Evolutionary conservation across 2,329 filamentous ascomycete genomes (phyloP).

Genomic region (Emmonsiellopsis sp.): DNA sequence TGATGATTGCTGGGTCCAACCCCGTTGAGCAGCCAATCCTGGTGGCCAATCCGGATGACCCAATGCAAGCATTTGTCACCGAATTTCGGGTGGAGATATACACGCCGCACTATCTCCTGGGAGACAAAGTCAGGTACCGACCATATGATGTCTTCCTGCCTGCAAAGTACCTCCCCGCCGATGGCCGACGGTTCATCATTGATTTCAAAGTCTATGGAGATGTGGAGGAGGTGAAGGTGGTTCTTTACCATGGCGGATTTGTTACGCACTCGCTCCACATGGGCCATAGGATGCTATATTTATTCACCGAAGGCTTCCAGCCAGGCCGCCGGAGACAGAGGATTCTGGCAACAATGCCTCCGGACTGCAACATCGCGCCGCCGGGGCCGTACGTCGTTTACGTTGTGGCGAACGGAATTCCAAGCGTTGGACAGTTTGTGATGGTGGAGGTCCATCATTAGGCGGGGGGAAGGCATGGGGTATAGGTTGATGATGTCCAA

Average conservation of each 20-base stretch:
- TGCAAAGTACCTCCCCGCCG: constrained; percentile 33
- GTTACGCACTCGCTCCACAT: constrained; percentile 54
- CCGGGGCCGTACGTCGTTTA: constrained; percentile 54
- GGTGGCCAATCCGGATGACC: constrained; percentile 32
- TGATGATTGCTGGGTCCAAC: constrained; percentile 52
- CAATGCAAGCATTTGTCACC: constrained; percentile 39
- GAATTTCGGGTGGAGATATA: constrained; percentile 56
- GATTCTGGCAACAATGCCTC: constrained; percentile 45
- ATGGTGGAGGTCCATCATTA: constrained; percentile 10
- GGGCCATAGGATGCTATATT: constrained; percentile 48
- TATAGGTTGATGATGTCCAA: no score
- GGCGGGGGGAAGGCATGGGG: background rate
- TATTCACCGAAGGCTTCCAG: constrained; percentile 43
- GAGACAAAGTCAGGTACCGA: constrained; percentile 38
- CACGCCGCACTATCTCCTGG: constrained; percentile 50
- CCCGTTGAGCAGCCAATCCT: constrained; percentile 50
- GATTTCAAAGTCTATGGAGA: constrained; percentile 36
- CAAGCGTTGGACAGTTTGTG: constrained; percentile 44
- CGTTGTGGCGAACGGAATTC: constrained; percentile 47
- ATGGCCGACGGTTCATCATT: constrained; percentile 38
- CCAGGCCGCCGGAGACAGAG: constrained; percentile 31
- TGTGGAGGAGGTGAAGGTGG: constrained; percentile 38
- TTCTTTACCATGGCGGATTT: constrained; percentile 50
- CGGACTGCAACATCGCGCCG: constrained; percentile 46
- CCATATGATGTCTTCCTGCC: constrained; percentile 41